Evolutionary conservation across 2,329 filamentous ascomycete genomes (phyloP).

Genomic region (Ophiostoma triangulosporum): DNA sequence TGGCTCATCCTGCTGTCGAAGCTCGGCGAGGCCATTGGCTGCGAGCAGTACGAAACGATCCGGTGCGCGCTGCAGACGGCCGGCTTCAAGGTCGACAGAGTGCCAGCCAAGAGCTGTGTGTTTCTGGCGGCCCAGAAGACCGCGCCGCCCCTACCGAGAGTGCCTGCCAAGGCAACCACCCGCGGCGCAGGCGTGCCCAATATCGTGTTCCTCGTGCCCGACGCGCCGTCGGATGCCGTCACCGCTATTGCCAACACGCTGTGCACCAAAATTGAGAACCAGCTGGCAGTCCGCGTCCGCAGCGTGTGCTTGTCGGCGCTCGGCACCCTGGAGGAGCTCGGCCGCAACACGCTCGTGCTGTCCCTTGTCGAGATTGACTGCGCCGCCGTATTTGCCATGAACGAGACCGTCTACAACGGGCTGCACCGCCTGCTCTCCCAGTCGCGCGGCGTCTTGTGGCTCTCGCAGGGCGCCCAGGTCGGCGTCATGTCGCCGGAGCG

Average conservation of each 20-base stretch:
- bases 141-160: neutral
- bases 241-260: neutral
- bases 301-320: neutral
- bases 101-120: neutral
- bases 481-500: constrained; percentile 22
- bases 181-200: too few relatives aligned
- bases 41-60: neutral
- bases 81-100: neutral
- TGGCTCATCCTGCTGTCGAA: constrained; percentile 9
- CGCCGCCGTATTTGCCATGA: constrained; percentile 27
- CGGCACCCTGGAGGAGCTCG: neutral
- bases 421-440: constrained; percentile 27
- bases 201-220: constrained; percentile 5
- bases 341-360: constrained; percentile 23
- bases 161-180: too few relatives aligned
- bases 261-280: neutral
- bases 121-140: constrained; percentile 7
- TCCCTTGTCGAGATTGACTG: constrained; percentile 30
- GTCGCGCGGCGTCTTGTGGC: constrained; percentile 32
- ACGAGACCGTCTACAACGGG: constrained; percentile 23
- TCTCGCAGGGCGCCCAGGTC: constrained; percentile 29
- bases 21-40: neutral
- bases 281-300: neutral
- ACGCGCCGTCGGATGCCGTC: neutral
- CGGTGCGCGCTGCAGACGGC: neutral